Percentiles rank a stretch among this genome's conserved stretches.
Conservation (phyloP, 768 basidiomycete genomes). For the Lentinula lateritia region DNA sequence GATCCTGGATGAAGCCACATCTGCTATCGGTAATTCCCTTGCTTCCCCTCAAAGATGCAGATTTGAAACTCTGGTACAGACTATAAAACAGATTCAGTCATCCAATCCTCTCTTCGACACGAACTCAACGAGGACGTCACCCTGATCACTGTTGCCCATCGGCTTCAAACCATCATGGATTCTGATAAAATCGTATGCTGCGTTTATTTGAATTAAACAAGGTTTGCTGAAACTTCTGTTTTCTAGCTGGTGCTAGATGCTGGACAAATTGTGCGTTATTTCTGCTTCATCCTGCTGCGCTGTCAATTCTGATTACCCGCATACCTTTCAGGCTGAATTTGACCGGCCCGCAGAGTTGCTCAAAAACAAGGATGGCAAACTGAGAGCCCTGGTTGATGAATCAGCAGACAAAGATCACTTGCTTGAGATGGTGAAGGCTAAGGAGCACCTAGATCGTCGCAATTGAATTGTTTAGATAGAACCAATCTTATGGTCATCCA, state of each 20-base stretch:
- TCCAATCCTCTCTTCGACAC: constrained; percentile 37
- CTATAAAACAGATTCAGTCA: constrained; percentile 34
- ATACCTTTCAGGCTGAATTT: not conserved
- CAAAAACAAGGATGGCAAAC: not conserved
- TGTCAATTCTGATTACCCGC: not conserved
- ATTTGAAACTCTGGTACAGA: constrained; percentile 4
- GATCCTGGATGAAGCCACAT: constrained; percentile 44
- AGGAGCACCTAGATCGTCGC: not conserved
- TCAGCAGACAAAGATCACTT: constrained; percentile 2
- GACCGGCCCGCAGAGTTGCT: not conserved
- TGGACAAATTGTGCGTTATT: not conserved
- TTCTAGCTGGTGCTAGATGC: constrained; percentile 1
- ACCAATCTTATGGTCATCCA: not conserved
- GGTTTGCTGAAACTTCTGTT: not conserved
- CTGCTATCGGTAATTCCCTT: constrained; percentile 13
- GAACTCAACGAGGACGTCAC: constrained; percentile 32
- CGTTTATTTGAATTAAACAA: not conserved
- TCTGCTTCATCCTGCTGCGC: not conserved
- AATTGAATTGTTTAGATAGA: not conserved
- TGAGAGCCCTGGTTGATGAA: constrained; percentile 3
- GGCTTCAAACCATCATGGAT: constrained; percentile 29
- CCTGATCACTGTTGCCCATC: constrained; percentile 39
- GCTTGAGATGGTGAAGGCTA: not conserved
- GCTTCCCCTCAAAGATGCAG: not conserved
- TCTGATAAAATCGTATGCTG: constrained; percentile 23